Base-by-base conservation (phyloP, 2,329 filamentous ascomycete genomes). In the Nemania bipapillata region DNA sequence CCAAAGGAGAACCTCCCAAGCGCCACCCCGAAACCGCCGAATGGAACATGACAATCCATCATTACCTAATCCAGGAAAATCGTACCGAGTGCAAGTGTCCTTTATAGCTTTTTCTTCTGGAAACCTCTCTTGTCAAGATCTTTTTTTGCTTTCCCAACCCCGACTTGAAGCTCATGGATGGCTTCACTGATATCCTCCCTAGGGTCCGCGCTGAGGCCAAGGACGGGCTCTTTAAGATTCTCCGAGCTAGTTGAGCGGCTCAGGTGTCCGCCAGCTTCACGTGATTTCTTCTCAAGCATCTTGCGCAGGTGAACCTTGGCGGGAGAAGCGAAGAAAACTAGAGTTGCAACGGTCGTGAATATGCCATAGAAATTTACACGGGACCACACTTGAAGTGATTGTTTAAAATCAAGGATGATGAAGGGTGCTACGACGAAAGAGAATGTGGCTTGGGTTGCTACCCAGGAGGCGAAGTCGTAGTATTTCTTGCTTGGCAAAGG, bases 291-390 rank as follows among this genome's bases (percentile, higher is more conserved):
- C 73, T 92, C 90, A 7, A 93, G 80, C 66, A 82, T 80, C 74
- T 85, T 84, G 68, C 84, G 83, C 0, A 94, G 82, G 20, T 80
- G 75, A 4, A 82, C 80, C 79, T 94, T 96, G 1, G 88, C 91
- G 0, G 93, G 93, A 1, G 92, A 93, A 47, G 90, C 87, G 77
- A 98, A 97, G 82, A 97, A 91, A 7, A 84, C 87, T 65, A 94
- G 87, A 20, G 89, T 88, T 0, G 82, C 78, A 9, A 84, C 80
- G 0, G 91, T 91, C 72, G 89, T 90, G 69, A 94, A 77, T 63
- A 96, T 84, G 35, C 88, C 89, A 80, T 96, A 99, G 82, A 94
- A 98, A 82, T 97, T 96, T 40, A 97, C 92, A 49, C 92, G 89
- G 0, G 88, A 82, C 96, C 96, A 99, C 66, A 92, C 90, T 2